phyloP scores from a whole-genome alignment of 305 asterid genomes.

The Fraxinus angustifolia region DNA sequence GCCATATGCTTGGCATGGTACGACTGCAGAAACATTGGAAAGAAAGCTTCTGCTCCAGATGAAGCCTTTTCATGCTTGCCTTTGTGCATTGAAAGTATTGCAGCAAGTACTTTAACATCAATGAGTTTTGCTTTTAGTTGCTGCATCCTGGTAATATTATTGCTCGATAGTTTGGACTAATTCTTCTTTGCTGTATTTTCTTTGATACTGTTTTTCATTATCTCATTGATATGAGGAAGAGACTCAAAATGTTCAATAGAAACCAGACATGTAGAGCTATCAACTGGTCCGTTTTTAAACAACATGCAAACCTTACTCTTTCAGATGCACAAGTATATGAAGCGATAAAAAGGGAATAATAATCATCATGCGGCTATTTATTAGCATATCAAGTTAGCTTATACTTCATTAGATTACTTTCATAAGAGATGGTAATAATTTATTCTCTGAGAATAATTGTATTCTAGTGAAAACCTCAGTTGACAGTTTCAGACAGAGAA shows the following conservation, averaged over 20 bases:
- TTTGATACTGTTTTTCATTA: slow-evolving; percentile 19
- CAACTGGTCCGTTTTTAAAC: neutral
- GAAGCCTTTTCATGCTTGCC: slow-evolving; percentile 85
- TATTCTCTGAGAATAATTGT: neutral
- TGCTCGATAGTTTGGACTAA: slow-evolving; percentile 20
- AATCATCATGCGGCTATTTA: slow-evolving; percentile 6
- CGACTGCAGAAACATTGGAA: slow-evolving; percentile 73
- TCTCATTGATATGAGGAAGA: slow-evolving; percentile 1
- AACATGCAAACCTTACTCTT: slow-evolving; percentile 6
- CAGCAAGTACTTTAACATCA: slow-evolving; percentile 76
- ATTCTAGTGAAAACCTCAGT: neutral
- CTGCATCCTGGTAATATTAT: slow-evolving; percentile 85
- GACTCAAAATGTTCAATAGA: neutral
- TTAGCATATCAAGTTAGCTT: slow-evolving; percentile 13
- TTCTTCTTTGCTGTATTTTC: slow-evolving; percentile 18
- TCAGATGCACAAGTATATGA: slow-evolving; percentile 3
- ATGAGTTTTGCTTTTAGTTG: slow-evolving; percentile 90
- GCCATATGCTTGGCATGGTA: slow-evolving; percentile 87
- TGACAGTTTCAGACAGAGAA: slow-evolving; percentile 13
- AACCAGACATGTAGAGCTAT: slow-evolving; percentile 5
- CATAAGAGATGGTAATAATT: neutral
- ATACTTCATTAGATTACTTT: neutral
- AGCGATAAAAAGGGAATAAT: slow-evolving; percentile 12
- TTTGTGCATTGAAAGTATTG: slow-evolving; percentile 82
- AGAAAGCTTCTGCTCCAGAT: slow-evolving; percentile 74